Conservation (phyloP, 345 rosid species). For the Anacardium occidentale region DNA sequence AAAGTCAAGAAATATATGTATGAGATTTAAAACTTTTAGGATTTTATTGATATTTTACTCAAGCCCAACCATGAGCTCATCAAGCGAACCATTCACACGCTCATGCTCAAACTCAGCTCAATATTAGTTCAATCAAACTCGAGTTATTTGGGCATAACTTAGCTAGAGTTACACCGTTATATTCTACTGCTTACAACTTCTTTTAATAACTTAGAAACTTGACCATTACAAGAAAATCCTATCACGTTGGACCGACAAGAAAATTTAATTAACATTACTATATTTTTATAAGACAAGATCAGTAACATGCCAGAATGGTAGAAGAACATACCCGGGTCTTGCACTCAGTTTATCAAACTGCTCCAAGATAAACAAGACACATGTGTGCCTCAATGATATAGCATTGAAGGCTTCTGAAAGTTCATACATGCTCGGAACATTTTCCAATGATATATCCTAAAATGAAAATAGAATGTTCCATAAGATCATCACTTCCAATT, state of each 20-base stretch:
- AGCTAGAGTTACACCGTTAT: too few species aligned
- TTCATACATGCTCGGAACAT: slow-evolving; percentile 90
- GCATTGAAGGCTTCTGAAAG: slow-evolving; percentile 98
- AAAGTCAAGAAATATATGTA: too few species aligned
- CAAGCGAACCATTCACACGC: too few species aligned
- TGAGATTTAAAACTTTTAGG: too few species aligned
- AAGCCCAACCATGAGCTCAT: too few species aligned
- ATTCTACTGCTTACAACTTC: background rate
- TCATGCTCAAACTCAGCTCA: too few species aligned
- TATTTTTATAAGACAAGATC: background rate
- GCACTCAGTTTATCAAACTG: slow-evolving; percentile 77
- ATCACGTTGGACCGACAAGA: background rate
- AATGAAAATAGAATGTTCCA: slow-evolving; percentile 10
- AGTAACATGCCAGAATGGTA: slow-evolving; percentile 13
- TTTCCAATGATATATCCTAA: slow-evolving; percentile 88
- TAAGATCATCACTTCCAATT: slow-evolving; percentile 26
- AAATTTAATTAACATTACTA: background rate
- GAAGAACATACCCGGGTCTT: slow-evolving; percentile 63
- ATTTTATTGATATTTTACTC: too few species aligned
- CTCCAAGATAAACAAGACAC: slow-evolving; percentile 90
- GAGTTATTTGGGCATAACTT: too few species aligned
- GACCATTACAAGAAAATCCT: too few species aligned
- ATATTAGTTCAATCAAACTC: too few species aligned
- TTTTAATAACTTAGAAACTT: too few species aligned
- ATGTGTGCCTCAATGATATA: slow-evolving; percentile 79